Conservation (phyloP, 441 rosid species). For the Erodium trifolium region DNA sequence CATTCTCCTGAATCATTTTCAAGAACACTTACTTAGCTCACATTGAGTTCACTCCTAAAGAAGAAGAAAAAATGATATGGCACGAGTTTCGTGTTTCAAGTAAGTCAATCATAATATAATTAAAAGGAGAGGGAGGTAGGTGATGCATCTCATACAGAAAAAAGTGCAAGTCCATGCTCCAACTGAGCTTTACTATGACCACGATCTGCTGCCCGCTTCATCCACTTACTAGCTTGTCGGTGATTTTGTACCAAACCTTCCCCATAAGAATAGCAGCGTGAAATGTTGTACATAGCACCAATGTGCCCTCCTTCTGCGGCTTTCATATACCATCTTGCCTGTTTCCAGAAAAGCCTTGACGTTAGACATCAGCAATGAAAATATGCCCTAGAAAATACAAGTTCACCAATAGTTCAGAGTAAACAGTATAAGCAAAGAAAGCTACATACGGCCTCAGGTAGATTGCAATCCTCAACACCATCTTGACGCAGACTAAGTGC, state of each 20-base stretch:
- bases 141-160: constrained; percentile 13
- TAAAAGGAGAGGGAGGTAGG: not conserved
- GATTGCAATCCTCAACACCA: constrained; percentile 16
- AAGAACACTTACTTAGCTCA: not conserved
- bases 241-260: constrained; percentile 19
- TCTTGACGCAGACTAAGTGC: constrained; percentile 26
- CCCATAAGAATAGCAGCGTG: constrained; percentile 22
- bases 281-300: constrained; percentile 24
- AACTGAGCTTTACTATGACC: constrained; percentile 27
- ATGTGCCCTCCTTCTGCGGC: constrained; percentile 26
- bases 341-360: not conserved
- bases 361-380: too few relatives aligned
- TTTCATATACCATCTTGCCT: constrained; percentile 25
- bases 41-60: not conserved
- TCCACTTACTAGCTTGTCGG: constrained; percentile 20
- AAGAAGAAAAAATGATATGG: not conserved
- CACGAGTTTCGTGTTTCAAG: not conserved
- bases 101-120: not conserved
- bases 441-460: constrained; percentile 19
- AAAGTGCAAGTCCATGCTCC: constrained; percentile 22
- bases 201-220: constrained; percentile 26
- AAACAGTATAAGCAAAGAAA: not conserved
- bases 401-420: not conserved
- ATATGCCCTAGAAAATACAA: not conserved
- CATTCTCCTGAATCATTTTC: not conserved